Evolutionary conservation across 1,284 basidiomycete genomes (phyloP).

Genomic region (Austroboletus novae-zelandiae): DNA sequence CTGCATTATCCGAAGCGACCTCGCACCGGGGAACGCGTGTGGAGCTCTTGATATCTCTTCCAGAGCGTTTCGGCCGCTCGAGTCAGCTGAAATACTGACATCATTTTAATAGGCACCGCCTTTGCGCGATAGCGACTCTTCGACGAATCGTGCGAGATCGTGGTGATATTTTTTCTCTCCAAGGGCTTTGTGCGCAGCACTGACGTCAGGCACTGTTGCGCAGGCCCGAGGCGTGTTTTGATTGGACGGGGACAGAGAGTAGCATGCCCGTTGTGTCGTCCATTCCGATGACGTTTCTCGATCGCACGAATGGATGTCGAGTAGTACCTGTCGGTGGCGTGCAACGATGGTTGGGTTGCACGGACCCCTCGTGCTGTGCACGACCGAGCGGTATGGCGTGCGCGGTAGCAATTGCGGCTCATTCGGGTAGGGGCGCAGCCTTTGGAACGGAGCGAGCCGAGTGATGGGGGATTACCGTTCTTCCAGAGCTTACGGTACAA

Average conservation of each 20-base stretch:
- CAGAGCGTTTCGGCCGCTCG: constrained; percentile 12
- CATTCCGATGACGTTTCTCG: background rate
- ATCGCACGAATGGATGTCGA: background rate
- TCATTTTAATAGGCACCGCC: constrained; percentile 26
- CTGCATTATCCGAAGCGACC: constrained; percentile 9
- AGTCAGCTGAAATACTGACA: constrained; percentile 19
- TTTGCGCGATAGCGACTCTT: constrained; percentile 8
- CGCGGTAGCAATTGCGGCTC: constrained; percentile 19
- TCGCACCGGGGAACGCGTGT: constrained; percentile 6
- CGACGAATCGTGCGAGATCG: constrained; percentile 6
- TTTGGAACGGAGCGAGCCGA: constrained; percentile 15
- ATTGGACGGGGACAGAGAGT: background rate
- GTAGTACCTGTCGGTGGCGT: too few species aligned
- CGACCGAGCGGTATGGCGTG: background rate
- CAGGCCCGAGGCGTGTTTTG: background rate
- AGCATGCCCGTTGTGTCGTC: background rate
- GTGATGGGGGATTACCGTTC: background rate
- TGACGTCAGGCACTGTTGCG: constrained; percentile 25
- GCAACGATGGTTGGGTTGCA: too few species aligned
- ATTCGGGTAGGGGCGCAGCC: background rate
- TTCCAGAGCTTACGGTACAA: constrained; percentile 4
- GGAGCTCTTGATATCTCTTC: constrained; percentile 15
- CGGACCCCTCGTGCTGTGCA: background rate
- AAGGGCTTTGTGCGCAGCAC: constrained; percentile 19
- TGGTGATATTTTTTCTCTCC: constrained; percentile 13